These are phyloP conservation scores for Infundibulicybe gibba DNA, from an alignment of 768 basidiomycete genomes.

Conservation along the genomic window DNA sequence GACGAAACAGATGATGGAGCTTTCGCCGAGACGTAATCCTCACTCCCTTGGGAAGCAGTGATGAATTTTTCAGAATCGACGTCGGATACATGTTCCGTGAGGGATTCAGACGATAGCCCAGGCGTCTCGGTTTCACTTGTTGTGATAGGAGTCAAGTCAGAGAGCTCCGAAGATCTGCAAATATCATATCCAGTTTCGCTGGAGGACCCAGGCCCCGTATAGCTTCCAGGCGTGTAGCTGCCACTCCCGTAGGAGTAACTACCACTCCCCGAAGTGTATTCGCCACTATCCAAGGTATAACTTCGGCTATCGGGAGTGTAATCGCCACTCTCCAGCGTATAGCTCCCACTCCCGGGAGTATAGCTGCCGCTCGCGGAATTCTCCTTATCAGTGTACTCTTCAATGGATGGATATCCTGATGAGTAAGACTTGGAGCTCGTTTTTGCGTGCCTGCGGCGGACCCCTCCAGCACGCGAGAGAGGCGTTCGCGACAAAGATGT, in stretches of 20 bases:
- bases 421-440: conserved; percentile 39
- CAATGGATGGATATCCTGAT: conserved; percentile 26
- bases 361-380: conserved; percentile 29
- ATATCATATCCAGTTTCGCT: conserved; percentile 53
- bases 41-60: conserved; percentile 46
- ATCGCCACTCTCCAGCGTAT: conserved; percentile 14
- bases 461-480: conserved; percentile 54
- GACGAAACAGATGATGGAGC: conserved; percentile 46
- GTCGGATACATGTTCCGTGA: conserved; percentile 27
- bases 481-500: conserved; percentile 46
- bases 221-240: conserved; percentile 3
- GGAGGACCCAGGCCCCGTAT: conserved; percentile 33
- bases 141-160: conserved; percentile 31
- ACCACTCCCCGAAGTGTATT: conserved; percentile 21
- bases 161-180: conserved; percentile 49
- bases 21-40: conserved; percentile 42
- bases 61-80: conserved; percentile 35
- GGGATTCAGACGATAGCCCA: conserved; percentile 28
- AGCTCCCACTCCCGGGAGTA: conserved; percentile 22
- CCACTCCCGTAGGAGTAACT: conserved; percentile 9
- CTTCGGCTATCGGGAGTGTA: conserved; percentile 8
- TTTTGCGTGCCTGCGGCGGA: conserved; percentile 48
- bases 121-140: conserved; percentile 26
- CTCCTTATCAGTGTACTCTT: conserved; percentile 56
- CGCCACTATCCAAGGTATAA: conserved; percentile 16